Evolutionary conservation across 83 land plant species (phyloP), one percentile per base, ranked within the genome.

Genomic region (Larix sibirica): DNA sequence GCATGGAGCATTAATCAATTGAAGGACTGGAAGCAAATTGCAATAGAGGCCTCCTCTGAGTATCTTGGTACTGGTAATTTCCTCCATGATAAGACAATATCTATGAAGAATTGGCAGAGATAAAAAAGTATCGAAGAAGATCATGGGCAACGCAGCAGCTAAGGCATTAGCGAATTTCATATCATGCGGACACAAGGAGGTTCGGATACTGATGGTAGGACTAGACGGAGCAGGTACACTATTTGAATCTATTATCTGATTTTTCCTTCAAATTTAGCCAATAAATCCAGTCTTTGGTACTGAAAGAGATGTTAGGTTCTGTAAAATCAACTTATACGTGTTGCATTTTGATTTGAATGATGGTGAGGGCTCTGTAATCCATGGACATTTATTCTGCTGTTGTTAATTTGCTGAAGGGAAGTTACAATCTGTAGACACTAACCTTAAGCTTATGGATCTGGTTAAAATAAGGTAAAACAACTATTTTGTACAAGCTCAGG

Each of bases 401-500:
- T 47, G 50, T 54, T 54, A 54, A 54, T 54, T 54, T 54, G 58
- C 12, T 54, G 58, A 54, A 12, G 58, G 14, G 3, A 54, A 54
- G 0, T 54, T 12, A 12, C 58, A 54, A 54, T 54, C 58, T 54
- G 58, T 54, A 12, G 58, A 2, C 2, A 54, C 58, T 54, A 13
- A 54, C 58, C 14, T 12, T 54, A 54, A 54, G 58, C 13, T 54
- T 54, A 16, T 67, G 70, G 28, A 67, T 67, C 28, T 67, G 28
- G 24, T 67, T 67, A 23, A 23, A 28, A 28, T 67, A 80, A 86
- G 84, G 89, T 23, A 87, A 87, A 62, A 87, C 89, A 13, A 85
- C 89, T 3, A 87, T 87, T 56, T 42, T 87, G 28, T 85, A 86
- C 74, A 81, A 78, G 81, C 54, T 87, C 9, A 81, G 81, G 63